These are phyloP conservation scores for Keithomyces neogunnii DNA, from an alignment of 2,329 filamentous ascomycete genomes.

Conservation along the genomic window DNA sequence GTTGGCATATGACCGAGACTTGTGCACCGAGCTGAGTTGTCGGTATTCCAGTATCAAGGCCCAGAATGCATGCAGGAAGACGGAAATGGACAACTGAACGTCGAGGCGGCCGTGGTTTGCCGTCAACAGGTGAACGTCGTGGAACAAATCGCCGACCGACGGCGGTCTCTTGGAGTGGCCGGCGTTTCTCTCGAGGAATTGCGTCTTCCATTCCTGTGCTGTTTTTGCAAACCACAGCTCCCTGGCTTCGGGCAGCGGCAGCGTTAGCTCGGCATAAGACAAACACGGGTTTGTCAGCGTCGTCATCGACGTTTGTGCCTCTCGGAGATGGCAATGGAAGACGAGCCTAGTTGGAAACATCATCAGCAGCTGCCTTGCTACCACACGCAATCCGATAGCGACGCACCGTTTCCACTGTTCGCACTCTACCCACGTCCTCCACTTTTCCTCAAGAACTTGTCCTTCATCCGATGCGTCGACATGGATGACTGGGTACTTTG, in stretches of 20 bases:
- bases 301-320: constrained; percentile 60
- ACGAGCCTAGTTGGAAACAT: constrained; percentile 36
- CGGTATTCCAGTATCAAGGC: constrained; percentile 58
- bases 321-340: constrained; percentile 56
- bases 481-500: constrained; percentile 41
- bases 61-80: constrained; percentile 60
- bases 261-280: constrained; percentile 59
- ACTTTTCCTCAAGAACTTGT: constrained; percentile 51
- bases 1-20: constrained; percentile 37
- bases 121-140: constrained; percentile 44
- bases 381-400: neutral
- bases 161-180: constrained; percentile 34
- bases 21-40: constrained; percentile 44
- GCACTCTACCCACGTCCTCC: constrained; percentile 53
- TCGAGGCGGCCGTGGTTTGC: constrained; percentile 44
- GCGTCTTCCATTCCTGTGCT: constrained; percentile 55
- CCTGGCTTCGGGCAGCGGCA: constrained; percentile 54
- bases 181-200: constrained; percentile 38
- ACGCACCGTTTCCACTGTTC: constrained; percentile 57
- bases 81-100: constrained; percentile 44
- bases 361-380: neutral
- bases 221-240: constrained; percentile 58
- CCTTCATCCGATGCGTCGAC: constrained; percentile 47
- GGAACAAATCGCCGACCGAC: constrained; percentile 46
- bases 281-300: constrained; percentile 56